Percentiles rank a stretch among this genome's conserved stretches.
Evolutionary conservation across 139 green algal genomes (phyloP).

Genomic region (Picochlorum sp.): DNA sequence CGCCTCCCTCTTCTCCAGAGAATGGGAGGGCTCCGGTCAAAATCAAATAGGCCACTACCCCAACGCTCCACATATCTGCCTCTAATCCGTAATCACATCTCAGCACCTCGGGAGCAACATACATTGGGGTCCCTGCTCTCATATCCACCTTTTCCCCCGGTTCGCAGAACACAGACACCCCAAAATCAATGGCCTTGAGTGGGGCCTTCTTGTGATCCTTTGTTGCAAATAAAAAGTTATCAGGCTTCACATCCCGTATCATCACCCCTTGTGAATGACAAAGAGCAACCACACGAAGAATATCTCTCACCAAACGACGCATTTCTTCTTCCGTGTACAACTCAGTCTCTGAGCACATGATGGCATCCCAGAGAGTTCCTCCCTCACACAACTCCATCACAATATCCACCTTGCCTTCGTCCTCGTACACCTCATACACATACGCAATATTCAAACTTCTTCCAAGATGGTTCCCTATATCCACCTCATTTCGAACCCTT

Average conservation of each 20-base stretch:
- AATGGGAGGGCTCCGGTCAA: constrained; percentile 59
- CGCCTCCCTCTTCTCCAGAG: constrained; percentile 42
- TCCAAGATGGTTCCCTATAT: constrained; percentile 59
- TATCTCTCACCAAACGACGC: constrained; percentile 36
- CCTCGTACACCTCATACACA: constrained; percentile 60
- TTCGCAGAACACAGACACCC: constrained; percentile 45
- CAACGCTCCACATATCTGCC: constrained; percentile 65
- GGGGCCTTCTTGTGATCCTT: constrained; percentile 25
- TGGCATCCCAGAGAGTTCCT: constrained; percentile 33
- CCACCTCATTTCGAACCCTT: constrained; percentile 63
- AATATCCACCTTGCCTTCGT: constrained; percentile 50
- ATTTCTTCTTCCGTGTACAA: constrained; percentile 39
- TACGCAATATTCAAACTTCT: constrained; percentile 57
- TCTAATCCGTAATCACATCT: constrained; percentile 41
- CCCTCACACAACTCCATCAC: constrained; percentile 70
- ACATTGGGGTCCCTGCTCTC: constrained; percentile 42
- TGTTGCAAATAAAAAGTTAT: constrained; percentile 70
- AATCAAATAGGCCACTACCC: constrained; percentile 57
- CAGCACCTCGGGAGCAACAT: constrained; percentile 59
- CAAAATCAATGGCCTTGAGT: constrained; percentile 75
- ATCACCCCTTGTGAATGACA: constrained; percentile 60
- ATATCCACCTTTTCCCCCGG: constrained; percentile 29
- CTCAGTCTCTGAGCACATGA: constrained; percentile 11
- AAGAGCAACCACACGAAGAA: constrained; percentile 54
- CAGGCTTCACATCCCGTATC: constrained; percentile 68